These are phyloP conservation scores for Metschnikowia corniflorae DNA, from an alignment of 805 yeast species.

Conservation along the genomic window DNA sequence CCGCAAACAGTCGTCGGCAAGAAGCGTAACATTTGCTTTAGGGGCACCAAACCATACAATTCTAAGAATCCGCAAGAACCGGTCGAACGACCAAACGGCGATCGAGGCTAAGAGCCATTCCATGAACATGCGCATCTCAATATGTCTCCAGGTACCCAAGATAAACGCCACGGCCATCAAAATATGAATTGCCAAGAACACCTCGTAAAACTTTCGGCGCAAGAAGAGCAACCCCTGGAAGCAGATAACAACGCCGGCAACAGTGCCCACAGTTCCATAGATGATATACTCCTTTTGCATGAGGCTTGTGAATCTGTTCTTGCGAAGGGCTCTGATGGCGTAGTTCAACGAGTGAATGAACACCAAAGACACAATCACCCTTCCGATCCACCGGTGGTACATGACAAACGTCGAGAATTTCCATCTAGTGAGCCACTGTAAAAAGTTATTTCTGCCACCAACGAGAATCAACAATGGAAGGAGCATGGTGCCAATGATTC, in stretches of 20 bases:
- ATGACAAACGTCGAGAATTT: constrained; percentile 17
- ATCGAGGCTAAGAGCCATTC: constrained; percentile 13
- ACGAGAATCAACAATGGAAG: constrained; percentile 17
- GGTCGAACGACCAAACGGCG: constrained; percentile 35
- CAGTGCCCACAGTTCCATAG: constrained; percentile 15
- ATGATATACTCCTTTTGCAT: constrained; percentile 11
- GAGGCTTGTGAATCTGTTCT: constrained; percentile 1
- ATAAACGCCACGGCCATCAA: constrained; percentile 15
- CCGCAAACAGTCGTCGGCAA: constrained; percentile 37
- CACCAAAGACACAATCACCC: constrained; percentile 15
- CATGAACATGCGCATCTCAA: constrained; percentile 11
- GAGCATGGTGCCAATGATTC: constrained; percentile 16
- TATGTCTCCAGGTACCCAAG: constrained; percentile 18
- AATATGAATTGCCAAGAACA: constrained; percentile 17
- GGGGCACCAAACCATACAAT: constrained; percentile 35
- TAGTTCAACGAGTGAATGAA: constrained; percentile 16
- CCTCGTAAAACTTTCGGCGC: constrained; percentile 16
- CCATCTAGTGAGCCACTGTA: constrained; percentile 20
- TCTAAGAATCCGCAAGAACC: constrained; percentile 28
- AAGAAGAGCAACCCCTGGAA: constrained; percentile 18
- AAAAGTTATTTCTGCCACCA: constrained; percentile 20
- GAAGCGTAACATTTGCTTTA: constrained; percentile 25
- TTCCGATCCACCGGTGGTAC: constrained; percentile 19
- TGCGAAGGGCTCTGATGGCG: constrained; percentile 5
- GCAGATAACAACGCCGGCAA: constrained; percentile 14